Percentiles rank a stretch among this genome's conserved stretches.
Evolutionary conservation across 2,329 filamentous ascomycete species (phyloP).

Genomic region (Domatiomyces catenatus): DNA sequence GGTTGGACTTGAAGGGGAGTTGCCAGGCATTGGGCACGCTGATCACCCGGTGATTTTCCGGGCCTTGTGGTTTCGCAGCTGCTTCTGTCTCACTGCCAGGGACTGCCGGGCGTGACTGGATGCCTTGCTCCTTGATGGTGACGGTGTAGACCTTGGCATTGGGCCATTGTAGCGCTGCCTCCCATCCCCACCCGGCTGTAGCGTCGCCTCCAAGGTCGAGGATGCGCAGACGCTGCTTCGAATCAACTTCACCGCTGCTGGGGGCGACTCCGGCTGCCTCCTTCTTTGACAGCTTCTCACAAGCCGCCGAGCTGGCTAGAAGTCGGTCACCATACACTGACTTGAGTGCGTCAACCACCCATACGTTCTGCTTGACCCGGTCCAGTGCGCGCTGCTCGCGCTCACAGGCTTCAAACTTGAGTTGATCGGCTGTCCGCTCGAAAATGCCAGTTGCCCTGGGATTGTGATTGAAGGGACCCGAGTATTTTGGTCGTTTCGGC

Average conservation of each 20-base stretch:
- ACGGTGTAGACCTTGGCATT: slow-evolving; percentile 79
- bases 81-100: neutral
- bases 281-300: slow-evolving; percentile 9
- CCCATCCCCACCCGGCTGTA: slow-evolving; percentile 90
- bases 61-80: slow-evolving; percentile 50
- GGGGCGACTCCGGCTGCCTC: slow-evolving; percentile 17
- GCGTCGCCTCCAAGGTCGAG: slow-evolving; percentile 76
- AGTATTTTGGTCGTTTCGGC: slow-evolving; percentile 53
- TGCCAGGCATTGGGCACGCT: slow-evolving; percentile 61
- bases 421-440: slow-evolving; percentile 18
- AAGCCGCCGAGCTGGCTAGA: slow-evolving; percentile 38
- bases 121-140: slow-evolving; percentile 57
- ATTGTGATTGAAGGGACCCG: slow-evolving; percentile 54
- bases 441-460: slow-evolving; percentile 48
- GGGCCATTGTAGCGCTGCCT: slow-evolving; percentile 71
- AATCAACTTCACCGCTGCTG: slow-evolving; percentile 17
- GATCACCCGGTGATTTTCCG: slow-evolving; percentile 72
- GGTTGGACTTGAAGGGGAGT: slow-evolving; percentile 68
- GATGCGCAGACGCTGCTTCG: slow-evolving; percentile 44
- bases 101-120: slow-evolving; percentile 40
- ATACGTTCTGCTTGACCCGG: slow-evolving; percentile 47
- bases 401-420: slow-evolving; percentile 38
- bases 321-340: slow-evolving; percentile 46
- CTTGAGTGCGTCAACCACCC: slow-evolving; percentile 47
- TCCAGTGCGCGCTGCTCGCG: slow-evolving; percentile 66